phyloP scores from a whole-genome alignment of 2,329 filamentous ascomycete genomes.

The Clonostachys sp. region DNA sequence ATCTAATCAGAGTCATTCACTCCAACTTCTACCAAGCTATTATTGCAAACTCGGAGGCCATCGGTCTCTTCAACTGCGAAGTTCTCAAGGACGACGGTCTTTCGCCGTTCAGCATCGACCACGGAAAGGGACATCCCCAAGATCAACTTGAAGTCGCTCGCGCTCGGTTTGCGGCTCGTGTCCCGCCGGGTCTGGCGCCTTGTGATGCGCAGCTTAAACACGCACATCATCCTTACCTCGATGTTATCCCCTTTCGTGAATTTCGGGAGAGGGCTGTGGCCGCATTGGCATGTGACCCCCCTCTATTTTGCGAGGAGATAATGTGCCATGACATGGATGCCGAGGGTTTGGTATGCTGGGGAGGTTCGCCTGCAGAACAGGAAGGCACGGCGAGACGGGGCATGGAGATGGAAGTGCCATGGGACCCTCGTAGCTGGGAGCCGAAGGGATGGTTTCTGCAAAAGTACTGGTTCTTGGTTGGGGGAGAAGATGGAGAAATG shows the following conservation, averaged over 20 bases:
- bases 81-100: neutral
- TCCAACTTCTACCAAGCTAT: no score
- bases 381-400: conserved; percentile 7
- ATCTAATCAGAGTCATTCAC: no score
- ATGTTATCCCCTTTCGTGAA: conserved; percentile 22
- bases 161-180: neutral
- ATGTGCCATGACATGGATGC: conserved; percentile 26
- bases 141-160: neutral
- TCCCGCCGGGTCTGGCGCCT: neutral
- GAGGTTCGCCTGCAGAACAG: conserved; percentile 11
- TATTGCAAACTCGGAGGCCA: neutral
- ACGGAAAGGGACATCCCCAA: neutral
- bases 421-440: conserved; percentile 39
- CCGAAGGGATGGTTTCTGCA: conserved; percentile 34
- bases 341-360: conserved; percentile 30
- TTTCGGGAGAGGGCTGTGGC: conserved; percentile 22
- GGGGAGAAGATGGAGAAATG: conserved; percentile 28
- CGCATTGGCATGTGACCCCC: conserved; percentile 12
- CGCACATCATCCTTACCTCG: conserved; percentile 1
- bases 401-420: conserved; percentile 30
- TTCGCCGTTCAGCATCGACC: neutral
- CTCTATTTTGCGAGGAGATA: conserved; percentile 23
- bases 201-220: no score
- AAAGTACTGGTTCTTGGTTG: conserved; percentile 29
- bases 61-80: neutral